These are phyloP conservation scores for Coprinopsis marcescibilis DNA, from an alignment of 768 basidiomycete species.

Conservation along the genomic window DNA sequence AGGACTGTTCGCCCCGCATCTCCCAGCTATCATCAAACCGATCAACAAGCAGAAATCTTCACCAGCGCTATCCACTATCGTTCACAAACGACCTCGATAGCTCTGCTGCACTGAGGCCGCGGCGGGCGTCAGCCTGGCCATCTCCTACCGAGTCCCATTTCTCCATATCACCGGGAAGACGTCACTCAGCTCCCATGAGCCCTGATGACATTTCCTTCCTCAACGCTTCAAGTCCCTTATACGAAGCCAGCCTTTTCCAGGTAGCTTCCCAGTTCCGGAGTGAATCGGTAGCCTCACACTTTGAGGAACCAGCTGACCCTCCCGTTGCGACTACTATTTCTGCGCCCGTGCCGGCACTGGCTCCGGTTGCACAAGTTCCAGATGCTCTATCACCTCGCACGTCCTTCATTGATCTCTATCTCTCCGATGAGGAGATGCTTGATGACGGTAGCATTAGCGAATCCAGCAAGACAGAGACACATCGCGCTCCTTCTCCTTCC, in stretches of 20 bases:
- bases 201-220: constrained; percentile 40
- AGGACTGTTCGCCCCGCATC: constrained; percentile 17
- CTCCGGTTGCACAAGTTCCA: no score
- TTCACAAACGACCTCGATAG: constrained; percentile 18
- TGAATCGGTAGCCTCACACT: constrained; percentile 6
- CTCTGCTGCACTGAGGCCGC: constrained; percentile 5
- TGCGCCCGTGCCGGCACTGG: no score
- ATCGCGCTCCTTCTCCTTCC: constrained; percentile 30
- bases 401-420: constrained; percentile 55
- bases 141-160: constrained; percentile 24
- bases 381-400: constrained; percentile 25
- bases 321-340: constrained; percentile 2
- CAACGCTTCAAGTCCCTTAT: constrained; percentile 19
- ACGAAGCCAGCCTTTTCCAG: constrained; percentile 13
- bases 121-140: constrained; percentile 22
- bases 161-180: constrained; percentile 27
- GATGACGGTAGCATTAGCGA: constrained; percentile 23
- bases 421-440: constrained; percentile 51
- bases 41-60: constrained; percentile 1
- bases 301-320: constrained; percentile 15
- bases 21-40: neutral
- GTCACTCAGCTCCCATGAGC: constrained; percentile 52
- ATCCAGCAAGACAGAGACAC: constrained; percentile 19
- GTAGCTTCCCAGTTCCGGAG: constrained; percentile 10
- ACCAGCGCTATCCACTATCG: constrained; percentile 18